Percentiles rank a stretch among this genome's conserved stretches.
These are phyloP conservation scores for Piper longum DNA, from an alignment of 164 flowering plant genomes.

Conservation along the genomic window DNA sequence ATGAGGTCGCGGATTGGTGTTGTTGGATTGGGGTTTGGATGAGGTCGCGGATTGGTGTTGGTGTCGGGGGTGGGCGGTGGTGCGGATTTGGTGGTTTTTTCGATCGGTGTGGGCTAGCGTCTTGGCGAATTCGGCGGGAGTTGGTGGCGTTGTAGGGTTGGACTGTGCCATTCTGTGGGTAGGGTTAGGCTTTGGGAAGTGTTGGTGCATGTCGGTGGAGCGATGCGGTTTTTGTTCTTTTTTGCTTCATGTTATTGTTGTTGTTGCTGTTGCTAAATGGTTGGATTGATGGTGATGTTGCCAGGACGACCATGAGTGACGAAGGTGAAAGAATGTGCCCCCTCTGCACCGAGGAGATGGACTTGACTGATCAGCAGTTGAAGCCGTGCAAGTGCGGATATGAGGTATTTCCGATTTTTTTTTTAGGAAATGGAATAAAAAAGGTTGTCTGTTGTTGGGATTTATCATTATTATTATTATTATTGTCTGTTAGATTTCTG, in stretches of 20 bases:
- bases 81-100: too few relatives aligned
- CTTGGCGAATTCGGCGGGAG: too few relatives aligned
- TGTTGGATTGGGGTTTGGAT: not conserved
- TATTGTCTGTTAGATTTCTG: too few relatives aligned
- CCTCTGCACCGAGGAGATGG: conserved; percentile 95
- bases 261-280: too few relatives aligned
- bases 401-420: conserved; percentile 33
- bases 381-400: conserved; percentile 97
- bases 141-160: not conserved
- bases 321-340: conserved; percentile 87
- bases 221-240: not conserved
- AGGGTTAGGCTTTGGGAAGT: not conserved
- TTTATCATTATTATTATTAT: too few relatives aligned
- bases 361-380: conserved; percentile 90
- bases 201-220: not conserved
- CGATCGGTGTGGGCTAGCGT: too few relatives aligned
- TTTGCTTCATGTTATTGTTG: not conserved
- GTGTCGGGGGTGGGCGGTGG: too few relatives aligned
- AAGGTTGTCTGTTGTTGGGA: too few relatives aligned
- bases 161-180: not conserved
- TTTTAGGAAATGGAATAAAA: too few relatives aligned
- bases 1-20: not conserved
- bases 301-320: conserved; percentile 58
- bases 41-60: not conserved
- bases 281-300: not conserved